Base-by-base conservation (phyloP, 805 yeast species). In the Candida loeiensis region DNA sequence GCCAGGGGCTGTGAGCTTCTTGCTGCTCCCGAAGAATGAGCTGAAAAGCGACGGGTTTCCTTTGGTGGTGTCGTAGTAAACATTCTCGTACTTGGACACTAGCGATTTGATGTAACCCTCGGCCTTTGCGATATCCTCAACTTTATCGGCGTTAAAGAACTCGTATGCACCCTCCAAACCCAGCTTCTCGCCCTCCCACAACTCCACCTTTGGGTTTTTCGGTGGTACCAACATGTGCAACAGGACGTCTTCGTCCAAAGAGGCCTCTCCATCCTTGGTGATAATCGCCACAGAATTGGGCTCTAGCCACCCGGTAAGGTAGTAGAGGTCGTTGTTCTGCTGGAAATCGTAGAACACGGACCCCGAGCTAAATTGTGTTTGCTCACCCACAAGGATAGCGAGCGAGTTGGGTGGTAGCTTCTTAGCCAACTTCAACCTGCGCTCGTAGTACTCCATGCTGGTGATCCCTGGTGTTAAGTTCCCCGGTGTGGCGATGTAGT, bases 141-240 rank as follows among this genome's bases (percentile, higher is more conserved):
- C 80, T 37, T 72, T 73, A 60, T 89, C 97, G 3, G 96, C 95
- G 57, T 91, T 93, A 66, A 93, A 93, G 34, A 81, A 78, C 36
- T 88, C 91, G 29, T 63, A 64, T 0, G 83, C 96, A 12, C 95
- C 96, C 35, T 81, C 77, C 3, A 81, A 73, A 1, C 99, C 99
- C 13, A 95, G 83, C 51, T 95, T 76, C 32, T 77, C 82, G 9
- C 99, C 99, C 51, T 91, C 97, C 99, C 99, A 93, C 47, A 83
- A 78, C 62, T 93, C 99, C 16, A 76, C 77, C 36, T 70, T 71
- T 4, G 79, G 74, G 55, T 90, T 85, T 56, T 84, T 83, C 12
- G 88, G 89, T 2, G 89, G 96, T 2, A 91, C 95, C 36, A 89
- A 65, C 82, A 93, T 75, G 50, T 86, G 91, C 48, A 85, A 76